Conservation (phyloP, 2,329 filamentous ascomycete genomes). For the Metarhizium album region DNA sequence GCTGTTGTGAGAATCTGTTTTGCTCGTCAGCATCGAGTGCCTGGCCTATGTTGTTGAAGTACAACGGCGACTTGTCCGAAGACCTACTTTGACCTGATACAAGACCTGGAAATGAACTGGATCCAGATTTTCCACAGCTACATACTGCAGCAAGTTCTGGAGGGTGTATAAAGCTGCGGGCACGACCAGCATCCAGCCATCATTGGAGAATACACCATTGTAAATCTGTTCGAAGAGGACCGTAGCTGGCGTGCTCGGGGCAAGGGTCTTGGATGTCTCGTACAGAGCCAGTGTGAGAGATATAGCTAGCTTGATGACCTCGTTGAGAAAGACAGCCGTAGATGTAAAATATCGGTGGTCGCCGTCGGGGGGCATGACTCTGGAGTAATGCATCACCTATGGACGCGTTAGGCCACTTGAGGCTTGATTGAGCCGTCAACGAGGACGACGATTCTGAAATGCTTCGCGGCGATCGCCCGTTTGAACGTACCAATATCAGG, state of each 20-base stretch:
- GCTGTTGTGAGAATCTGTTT: slow-evolving; percentile 74
- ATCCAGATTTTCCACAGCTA: slow-evolving; percentile 82
- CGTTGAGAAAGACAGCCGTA: slow-evolving; percentile 87
- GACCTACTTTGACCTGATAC: slow-evolving; percentile 73
- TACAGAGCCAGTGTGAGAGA: slow-evolving; percentile 81
- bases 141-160: slow-evolving; percentile 88
- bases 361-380: slow-evolving; percentile 76
- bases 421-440: not conserved
- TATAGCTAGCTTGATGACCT: slow-evolving; percentile 80
- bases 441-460: not conserved
- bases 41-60: not conserved
- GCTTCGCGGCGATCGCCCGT: not conserved
- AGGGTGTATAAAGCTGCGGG: slow-evolving; percentile 82
- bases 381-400: slow-evolving; percentile 87
- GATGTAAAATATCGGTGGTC: slow-evolving; percentile 88
- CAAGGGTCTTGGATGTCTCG: slow-evolving; percentile 68
- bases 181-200: slow-evolving; percentile 90
- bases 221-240: slow-evolving; percentile 72
- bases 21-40: not conserved
- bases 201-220: slow-evolving; percentile 71
- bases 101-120: slow-evolving; percentile 89
- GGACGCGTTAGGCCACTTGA: not conserved
- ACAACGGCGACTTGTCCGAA: no score
- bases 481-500: slow-evolving; percentile 53
- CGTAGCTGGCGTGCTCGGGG: slow-evolving; percentile 69